Conservation (phyloP, 1,284 basidiomycete species). For the Apiotrichum sp. region DNA sequence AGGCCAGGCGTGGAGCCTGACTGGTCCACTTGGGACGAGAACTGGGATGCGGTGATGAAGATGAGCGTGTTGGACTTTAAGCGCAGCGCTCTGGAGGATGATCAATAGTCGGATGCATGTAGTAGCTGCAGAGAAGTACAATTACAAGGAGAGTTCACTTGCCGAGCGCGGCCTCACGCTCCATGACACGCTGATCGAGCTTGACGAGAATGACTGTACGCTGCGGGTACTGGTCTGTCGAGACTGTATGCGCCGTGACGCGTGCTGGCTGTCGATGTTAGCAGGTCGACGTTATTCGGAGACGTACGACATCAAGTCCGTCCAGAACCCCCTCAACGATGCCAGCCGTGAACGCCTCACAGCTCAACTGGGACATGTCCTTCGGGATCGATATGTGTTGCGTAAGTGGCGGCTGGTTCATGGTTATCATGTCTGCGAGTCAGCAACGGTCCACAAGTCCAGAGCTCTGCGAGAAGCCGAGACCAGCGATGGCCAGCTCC, state of each 20-base stretch:
- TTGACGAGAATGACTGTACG: conserved; percentile 91
- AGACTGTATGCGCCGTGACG: conserved; percentile 92
- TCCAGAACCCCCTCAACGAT: conserved; percentile 96
- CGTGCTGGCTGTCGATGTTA: conserved; percentile 73
- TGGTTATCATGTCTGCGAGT: conserved; percentile 86
- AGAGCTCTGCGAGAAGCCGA: too few relatives aligned
- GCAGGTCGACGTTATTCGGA: conserved; percentile 57
- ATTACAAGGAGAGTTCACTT: conserved; percentile 44
- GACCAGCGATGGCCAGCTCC: background rate
- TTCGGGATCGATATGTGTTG: conserved; percentile 86
- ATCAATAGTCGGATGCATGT: conserved; percentile 44
- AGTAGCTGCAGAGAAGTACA: conserved; percentile 22
- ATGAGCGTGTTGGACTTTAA: conserved; percentile 16
- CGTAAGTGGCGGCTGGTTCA: conserved; percentile 89
- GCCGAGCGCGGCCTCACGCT: conserved; percentile 70
- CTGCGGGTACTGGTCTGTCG: conserved; percentile 70
- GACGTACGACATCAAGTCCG: conserved; percentile 82
- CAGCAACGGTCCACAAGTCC: background rate
- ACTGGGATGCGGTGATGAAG: conserved; percentile 64
- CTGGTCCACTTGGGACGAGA: conserved; percentile 75
- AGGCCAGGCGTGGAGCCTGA: conserved; percentile 28
- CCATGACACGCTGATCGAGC: conserved; percentile 79
- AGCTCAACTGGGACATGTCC: conserved; percentile 88
- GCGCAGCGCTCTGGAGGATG: background rate
- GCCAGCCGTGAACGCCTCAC: conserved; percentile 93